Evolutionary conservation across 768 basidiomycete species (phyloP).

Genomic region (Termitomyces bulborhizus): DNA sequence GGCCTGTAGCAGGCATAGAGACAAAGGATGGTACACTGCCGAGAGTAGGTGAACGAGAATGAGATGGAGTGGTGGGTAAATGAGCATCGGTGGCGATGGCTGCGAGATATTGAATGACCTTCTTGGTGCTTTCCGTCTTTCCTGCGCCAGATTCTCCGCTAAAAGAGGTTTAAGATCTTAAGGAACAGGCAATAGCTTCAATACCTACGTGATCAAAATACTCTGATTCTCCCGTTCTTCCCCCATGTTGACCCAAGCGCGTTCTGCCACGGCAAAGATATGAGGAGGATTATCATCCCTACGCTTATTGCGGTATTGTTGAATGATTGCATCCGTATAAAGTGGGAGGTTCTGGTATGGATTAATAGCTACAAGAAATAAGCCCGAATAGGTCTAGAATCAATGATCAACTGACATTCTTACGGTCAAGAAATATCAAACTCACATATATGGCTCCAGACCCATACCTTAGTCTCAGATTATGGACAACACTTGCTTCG

Average conservation of each 20-base stretch:
- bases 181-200: background rate
- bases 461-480: slow-evolving; percentile 86
- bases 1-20: slow-evolving; percentile 57
- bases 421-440: slow-evolving; percentile 11
- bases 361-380: slow-evolving; percentile 98
- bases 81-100: slow-evolving; percentile 88
- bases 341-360: slow-evolving; percentile 91
- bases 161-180: slow-evolving; percentile 8
- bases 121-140: slow-evolving; percentile 98
- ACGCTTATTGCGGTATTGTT: slow-evolving; percentile 85
- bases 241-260: slow-evolving; percentile 98
- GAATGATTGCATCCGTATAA: slow-evolving; percentile 83
- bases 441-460: slow-evolving; percentile 90
- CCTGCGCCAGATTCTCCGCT: slow-evolving; percentile 99
- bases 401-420: slow-evolving; percentile 2
- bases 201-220: slow-evolving; percentile 90
- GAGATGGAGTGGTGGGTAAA: slow-evolving; percentile 46
- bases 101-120: slow-evolving; percentile 98
- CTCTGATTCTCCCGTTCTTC: slow-evolving; percentile 97
- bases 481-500: slow-evolving; percentile 98
- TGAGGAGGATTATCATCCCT: slow-evolving; percentile 93
- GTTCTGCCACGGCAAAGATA: slow-evolving; percentile 94
- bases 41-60: slow-evolving; percentile 63
- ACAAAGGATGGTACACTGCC: slow-evolving; percentile 40
- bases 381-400: slow-evolving; percentile 82